A percentile compares a stretch with the other conserved stretches of the same genome.
Conservation (phyloP, 345 rosid species). For the Linum lewisii region DNA sequence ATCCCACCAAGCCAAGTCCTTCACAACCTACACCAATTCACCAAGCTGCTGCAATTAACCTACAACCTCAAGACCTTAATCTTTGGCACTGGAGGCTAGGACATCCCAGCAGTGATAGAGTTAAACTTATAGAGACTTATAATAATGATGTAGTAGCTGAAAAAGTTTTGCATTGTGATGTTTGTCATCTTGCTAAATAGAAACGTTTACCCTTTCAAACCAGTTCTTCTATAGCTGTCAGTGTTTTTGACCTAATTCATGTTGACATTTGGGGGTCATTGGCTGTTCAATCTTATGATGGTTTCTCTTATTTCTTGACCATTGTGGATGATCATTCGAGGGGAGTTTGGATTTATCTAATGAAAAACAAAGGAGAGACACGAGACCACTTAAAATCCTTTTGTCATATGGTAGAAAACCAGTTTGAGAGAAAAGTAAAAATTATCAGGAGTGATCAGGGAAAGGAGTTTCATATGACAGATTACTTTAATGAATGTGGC, state of each 20-base stretch:
- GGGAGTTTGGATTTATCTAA: background rate
- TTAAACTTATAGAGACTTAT: too few species aligned
- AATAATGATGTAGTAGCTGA: background rate
- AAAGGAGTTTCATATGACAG: slow-evolving; percentile 17
- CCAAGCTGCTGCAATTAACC: background rate
- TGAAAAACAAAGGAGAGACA: background rate
- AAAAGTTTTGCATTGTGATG: background rate
- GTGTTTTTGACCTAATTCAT: background rate
- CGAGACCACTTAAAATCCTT: background rate
- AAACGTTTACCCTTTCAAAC: background rate
- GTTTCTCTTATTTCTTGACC: background rate
- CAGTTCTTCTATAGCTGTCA: background rate
- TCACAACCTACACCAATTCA: too few species aligned
- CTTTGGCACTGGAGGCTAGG: background rate
- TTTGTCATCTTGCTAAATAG: background rate
- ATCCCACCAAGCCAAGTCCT: too few species aligned
- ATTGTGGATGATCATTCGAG: background rate
- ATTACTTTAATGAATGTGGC: slow-evolving; percentile 5
- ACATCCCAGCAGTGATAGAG: background rate
- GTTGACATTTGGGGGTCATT: background rate
- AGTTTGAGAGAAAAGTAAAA: background rate
- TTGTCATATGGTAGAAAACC: background rate
- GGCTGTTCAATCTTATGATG: background rate
- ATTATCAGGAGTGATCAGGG: background rate
- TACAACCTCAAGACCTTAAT: background rate